Percentiles rank a stretch among this genome's conserved stretches.
phyloP scores from a whole-genome alignment of 2,329 filamentous ascomycete genomes.

The Sordariomycetes sp. region DNA sequence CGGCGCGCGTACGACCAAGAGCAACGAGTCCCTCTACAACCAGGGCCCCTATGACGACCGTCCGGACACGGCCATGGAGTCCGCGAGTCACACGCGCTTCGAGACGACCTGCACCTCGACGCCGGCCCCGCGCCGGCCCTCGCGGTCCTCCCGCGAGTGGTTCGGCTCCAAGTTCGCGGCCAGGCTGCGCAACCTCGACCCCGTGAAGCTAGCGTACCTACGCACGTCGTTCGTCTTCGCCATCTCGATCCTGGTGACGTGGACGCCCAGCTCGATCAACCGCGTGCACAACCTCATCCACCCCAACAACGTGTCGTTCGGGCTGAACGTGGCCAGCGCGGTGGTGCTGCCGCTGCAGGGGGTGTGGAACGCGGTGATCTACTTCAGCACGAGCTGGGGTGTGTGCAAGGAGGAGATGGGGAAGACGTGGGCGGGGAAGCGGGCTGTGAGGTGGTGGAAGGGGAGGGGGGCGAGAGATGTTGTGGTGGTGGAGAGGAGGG shows the following conservation, averaged over 20 bases:
- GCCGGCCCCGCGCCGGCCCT: not conserved
- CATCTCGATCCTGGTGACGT: constrained; percentile 49
- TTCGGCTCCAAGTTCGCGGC: constrained; percentile 12
- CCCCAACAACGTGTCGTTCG: constrained; percentile 43
- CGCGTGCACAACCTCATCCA: constrained; percentile 57
- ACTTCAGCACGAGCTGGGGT: constrained; percentile 52
- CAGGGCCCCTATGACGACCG: constrained; percentile 1
- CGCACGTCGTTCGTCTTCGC: constrained; percentile 52
- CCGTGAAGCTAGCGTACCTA: constrained; percentile 49
- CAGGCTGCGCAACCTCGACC: constrained; percentile 34
- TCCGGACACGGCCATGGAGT: not conserved
- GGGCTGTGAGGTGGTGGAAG: not conserved
- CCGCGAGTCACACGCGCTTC: constrained; percentile 7
- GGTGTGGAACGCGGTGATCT: constrained; percentile 72
- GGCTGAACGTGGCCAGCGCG: constrained; percentile 57
- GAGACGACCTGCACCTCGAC: constrained; percentile 15
- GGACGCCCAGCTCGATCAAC: constrained; percentile 62
- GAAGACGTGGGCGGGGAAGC: not conserved
- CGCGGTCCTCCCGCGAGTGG: not conserved
- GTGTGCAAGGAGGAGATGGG: constrained; percentile 15
- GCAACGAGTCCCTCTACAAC: not conserved
- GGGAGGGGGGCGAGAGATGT: not conserved
- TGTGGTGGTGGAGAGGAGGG: not conserved
- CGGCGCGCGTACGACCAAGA: not conserved
- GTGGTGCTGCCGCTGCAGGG: constrained; percentile 69